Conservation (phyloP, 495 filamentous ascomycete species). For the Evansstolkia leycettana region DNA sequence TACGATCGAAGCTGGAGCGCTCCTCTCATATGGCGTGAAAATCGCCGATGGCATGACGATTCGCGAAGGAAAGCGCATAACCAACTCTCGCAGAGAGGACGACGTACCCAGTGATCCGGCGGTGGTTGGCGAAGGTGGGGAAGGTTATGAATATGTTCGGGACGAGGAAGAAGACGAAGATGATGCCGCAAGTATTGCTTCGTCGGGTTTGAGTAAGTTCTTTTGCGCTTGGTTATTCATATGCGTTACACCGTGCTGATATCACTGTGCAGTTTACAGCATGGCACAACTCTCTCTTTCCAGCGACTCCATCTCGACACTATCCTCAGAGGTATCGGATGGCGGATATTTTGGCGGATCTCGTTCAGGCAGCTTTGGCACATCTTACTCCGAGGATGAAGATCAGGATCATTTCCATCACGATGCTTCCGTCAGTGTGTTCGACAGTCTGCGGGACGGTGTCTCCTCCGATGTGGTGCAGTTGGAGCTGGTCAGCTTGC, state of each 20-base stretch:
- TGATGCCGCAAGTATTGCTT: constrained; percentile 30
- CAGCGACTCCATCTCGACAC: constrained; percentile 64
- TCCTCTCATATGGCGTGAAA: constrained; percentile 68
- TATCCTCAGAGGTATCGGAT: constrained; percentile 40
- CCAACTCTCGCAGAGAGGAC: constrained; percentile 34
- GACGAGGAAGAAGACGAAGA: constrained; percentile 41
- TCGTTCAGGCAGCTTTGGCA: constrained; percentile 39
- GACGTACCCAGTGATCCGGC: constrained; percentile 38
- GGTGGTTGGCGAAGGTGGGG: constrained; percentile 31
- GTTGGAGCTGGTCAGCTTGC: constrained; percentile 79
- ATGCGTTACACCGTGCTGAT: neutral
- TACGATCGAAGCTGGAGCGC: constrained; percentile 53
- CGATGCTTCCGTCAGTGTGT: constrained; percentile 73
- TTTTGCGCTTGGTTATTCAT: neutral
- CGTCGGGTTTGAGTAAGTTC: constrained; percentile 38
- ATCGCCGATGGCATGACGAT: constrained; percentile 50
- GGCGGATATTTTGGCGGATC: constrained; percentile 20
- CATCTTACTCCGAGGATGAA: constrained; percentile 45
- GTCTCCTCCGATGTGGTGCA: constrained; percentile 75
- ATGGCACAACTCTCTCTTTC: constrained; percentile 57
- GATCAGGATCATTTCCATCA: constrained; percentile 65
- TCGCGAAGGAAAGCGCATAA: constrained; percentile 40
- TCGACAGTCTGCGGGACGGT: constrained; percentile 63
- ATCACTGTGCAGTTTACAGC: constrained; percentile 49
- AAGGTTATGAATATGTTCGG: constrained; percentile 37